Evolutionary conservation across 1,284 basidiomycete species (phyloP), one percentile per base, ranked within the genome.

Genomic region (Chondrostereum purpureum): DNA sequence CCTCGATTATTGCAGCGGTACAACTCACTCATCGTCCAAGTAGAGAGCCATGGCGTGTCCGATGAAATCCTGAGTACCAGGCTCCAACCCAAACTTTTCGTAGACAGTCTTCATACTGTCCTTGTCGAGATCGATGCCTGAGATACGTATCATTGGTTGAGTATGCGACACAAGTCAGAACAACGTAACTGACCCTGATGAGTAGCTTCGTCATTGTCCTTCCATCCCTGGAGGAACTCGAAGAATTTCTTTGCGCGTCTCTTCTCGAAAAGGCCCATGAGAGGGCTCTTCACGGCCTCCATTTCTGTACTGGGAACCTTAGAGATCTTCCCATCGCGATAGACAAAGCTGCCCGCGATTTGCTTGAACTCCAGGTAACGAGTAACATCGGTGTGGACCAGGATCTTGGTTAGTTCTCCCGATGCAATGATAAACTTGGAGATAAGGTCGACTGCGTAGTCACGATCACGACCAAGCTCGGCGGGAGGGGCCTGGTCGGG

Each of bases 361-460:
- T 98, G 95, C 77, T 99, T 99, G 77, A 99, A 99, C 67, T 99
- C 96, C 61, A 99, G 87, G 72, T 99, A 99, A 51, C 94, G 86
- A 24, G 92, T 96, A 52, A 99, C 96, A 63, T 99, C 94, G 56
- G 96, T 99, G 75, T 99, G 95, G 39, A 99, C 94, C 52, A 99
- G 86, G 67, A 99, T 99, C 67, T 88, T 89, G 48, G 94, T 97
- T 60, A 99, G 85, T 68, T 98, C 95, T 50, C 96, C 96, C 19
- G 92, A 95, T 27, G 96, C 90, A 62, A 99, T 94, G 75, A 99
- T 99, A 73, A 95, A 95, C 71, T 93, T 92, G 61, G 91, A 86
- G 58, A 96, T 87, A 52, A 97, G 82, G 73, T 97, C 93, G 55
- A 97, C 86, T 46, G 91, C 91, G 59, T 95, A 98, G 72, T 96